Percentiles rank a stretch among this genome's conserved stretches.
Conservation (phyloP, 2,329 filamentous ascomycete species). For the Neonectria faginata region DNA sequence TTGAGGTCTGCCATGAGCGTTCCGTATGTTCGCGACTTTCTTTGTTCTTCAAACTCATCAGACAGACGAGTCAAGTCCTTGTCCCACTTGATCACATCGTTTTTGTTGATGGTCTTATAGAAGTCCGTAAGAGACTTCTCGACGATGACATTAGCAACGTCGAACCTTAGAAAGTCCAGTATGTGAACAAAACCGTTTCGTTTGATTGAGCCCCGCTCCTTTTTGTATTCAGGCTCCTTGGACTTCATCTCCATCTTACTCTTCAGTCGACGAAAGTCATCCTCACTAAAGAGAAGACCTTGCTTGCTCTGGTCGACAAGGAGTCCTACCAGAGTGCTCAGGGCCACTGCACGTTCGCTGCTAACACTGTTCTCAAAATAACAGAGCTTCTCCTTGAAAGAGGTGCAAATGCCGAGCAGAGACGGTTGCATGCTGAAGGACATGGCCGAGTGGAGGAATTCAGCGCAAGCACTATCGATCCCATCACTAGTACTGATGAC, state of each 20-base stretch:
- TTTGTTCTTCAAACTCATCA: conserved; percentile 50
- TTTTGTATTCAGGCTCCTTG: conserved; percentile 59
- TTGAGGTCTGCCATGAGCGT: conserved; percentile 50
- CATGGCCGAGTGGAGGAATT: conserved; percentile 67
- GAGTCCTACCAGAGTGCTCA: conserved; percentile 64
- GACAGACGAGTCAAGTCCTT: conserved; percentile 51
- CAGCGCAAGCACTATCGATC: conserved; percentile 48
- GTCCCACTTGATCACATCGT: conserved; percentile 50
- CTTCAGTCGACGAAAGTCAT: conserved; percentile 28
- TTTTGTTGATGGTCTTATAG: conserved; percentile 32
- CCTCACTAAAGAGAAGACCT: conserved; percentile 60
- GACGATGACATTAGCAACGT: conserved; percentile 59
- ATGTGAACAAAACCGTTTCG: conserved; percentile 59
- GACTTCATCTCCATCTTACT: conserved; percentile 40
- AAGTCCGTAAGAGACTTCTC: conserved; percentile 52
- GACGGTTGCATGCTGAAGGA: conserved; percentile 67
- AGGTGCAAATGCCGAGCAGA: conserved; percentile 73
- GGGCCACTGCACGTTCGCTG: conserved; percentile 55
- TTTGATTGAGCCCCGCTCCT: conserved; percentile 45
- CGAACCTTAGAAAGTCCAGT: conserved; percentile 72
- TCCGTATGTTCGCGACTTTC: conserved; percentile 45
- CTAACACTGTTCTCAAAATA: conserved; percentile 68
- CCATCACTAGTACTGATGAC: conserved; percentile 50
- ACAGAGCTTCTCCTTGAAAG: conserved; percentile 70
- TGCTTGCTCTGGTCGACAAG: conserved; percentile 71